Evolutionary conservation across 768 basidiomycete species (phyloP).

Genomic region (Calocybe cyanea): DNA sequence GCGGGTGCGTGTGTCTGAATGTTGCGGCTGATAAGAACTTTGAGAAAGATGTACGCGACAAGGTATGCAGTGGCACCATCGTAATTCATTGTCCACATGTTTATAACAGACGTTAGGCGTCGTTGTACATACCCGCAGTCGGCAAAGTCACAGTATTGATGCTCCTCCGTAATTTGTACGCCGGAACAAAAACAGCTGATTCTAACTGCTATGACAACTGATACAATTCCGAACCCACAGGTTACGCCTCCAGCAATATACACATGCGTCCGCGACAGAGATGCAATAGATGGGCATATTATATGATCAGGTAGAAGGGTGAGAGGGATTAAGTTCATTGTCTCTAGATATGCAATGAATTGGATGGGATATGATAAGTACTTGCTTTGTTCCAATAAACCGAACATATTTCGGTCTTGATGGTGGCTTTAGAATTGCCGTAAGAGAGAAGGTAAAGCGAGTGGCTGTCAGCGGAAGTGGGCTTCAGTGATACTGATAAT

Average conservation of each 20-base stretch:
- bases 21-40: slow-evolving; percentile 97
- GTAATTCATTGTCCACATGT: not conserved
- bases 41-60: slow-evolving; percentile 86
- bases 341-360: slow-evolving; percentile 29
- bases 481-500: slow-evolving; percentile 43
- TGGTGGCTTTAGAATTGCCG: no score
- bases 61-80: slow-evolving; percentile 49
- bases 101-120: slow-evolving; percentile 52
- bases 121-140: slow-evolving; percentile 93
- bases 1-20: slow-evolving; percentile 91
- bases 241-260: slow-evolving; percentile 56
- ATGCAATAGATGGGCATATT: slow-evolving; percentile 29
- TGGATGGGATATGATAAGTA: slow-evolving; percentile 12
- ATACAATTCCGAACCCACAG: slow-evolving; percentile 26
- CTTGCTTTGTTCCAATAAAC: slow-evolving; percentile 3
- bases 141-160: slow-evolving; percentile 97
- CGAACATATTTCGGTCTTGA: not conserved
- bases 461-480: slow-evolving; percentile 31
- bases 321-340: slow-evolving; percentile 17
- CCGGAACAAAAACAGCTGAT: slow-evolving; percentile 13
- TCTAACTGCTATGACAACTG: not conserved
- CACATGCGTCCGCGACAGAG: slow-evolving; percentile 23
- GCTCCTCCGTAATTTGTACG: slow-evolving; percentile 93
- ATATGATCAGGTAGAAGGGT: slow-evolving; percentile 23
- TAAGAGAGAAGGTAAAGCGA: not conserved